Evolutionary conservation across 179 eudicot species (phyloP), one percentile per base, ranked within the genome.

Genomic region (Drosera spatulata): DNA sequence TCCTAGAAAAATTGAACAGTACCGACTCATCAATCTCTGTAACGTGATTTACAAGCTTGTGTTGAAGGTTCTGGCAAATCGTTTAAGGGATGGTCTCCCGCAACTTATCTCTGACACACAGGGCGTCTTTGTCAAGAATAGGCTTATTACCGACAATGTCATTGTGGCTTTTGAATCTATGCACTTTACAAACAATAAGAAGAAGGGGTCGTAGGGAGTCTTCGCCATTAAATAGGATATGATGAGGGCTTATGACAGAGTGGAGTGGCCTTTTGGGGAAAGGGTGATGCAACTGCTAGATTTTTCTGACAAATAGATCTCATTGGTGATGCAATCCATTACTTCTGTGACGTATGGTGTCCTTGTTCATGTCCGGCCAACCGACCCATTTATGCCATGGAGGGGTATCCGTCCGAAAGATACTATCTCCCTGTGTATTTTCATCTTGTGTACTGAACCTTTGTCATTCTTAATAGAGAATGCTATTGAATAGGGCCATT

Each of bases 11-110:
- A 40, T 58, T 13, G 12, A 41, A 10, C 47, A 58, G 1, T 9
- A 39, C 2, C 3, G 61, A 1, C 61, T 48, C 10, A 58, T 58
- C 2, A 40, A 22, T 22, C 39, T 58, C 11, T 58, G 61, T 41
- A 58, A 58, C 42, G 61, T 58, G 10, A 4, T 58, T 2, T 58
- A 58, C 42, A 58, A 58, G 13, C n/a, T 58, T 41, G 49, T 58
- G 1, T 58, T n/a, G 14, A 58, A 58, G 48, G 49, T 58, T 4
- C 2, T 58, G 2, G 22, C 48, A 40, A 42, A 42, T 48, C 40
- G 61, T 15, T 12, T 58, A 5, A 58, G 42, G 48, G 2, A 2
- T 7, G 6, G 9, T 2, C 4, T 58, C 0, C 6, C 10, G 7
- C 11, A 58, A 4, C 12, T 58, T n/a, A 41, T 58, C 9, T 40